These are phyloP conservation scores for Panaeolus papilionaceus DNA, from an alignment of 768 basidiomycete species.

Conservation along the genomic window DNA sequence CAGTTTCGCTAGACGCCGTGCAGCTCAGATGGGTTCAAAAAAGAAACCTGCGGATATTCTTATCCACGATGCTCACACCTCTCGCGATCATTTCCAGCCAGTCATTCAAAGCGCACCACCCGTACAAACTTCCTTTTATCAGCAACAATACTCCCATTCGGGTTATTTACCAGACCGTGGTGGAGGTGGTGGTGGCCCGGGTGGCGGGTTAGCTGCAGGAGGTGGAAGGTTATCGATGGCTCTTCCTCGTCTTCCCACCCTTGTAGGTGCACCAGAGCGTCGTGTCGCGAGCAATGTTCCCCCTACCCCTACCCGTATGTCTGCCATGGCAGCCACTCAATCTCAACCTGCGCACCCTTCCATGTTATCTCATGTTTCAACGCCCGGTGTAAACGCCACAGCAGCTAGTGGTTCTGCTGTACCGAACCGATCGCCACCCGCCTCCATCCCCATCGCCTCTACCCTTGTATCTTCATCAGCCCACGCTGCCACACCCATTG, in stretches of 20 bases:
- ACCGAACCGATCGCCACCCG: slow-evolving; percentile 44
- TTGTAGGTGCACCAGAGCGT: slow-evolving; percentile 51
- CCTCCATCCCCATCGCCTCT: slow-evolving; percentile 72
- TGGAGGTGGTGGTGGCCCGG: not conserved
- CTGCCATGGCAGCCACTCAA: slow-evolving; percentile 22
- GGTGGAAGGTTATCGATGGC: slow-evolving; percentile 55
- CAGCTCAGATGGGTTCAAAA: slow-evolving; percentile 66
- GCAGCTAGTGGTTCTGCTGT: slow-evolving; percentile 21
- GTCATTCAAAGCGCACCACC: slow-evolving; percentile 82
- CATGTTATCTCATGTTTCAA: slow-evolving; percentile 31
- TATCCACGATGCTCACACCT: slow-evolving; percentile 61
- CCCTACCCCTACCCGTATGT: slow-evolving; percentile 72
- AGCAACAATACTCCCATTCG: slow-evolving; percentile 15
- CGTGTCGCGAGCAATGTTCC: slow-evolving; percentile 68
- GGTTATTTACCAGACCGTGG: slow-evolving; percentile 3
- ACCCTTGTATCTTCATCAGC: slow-evolving; percentile 37
- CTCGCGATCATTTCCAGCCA: slow-evolving; percentile 61
- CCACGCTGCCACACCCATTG: slow-evolving; percentile 5
- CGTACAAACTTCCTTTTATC: slow-evolving; percentile 45
- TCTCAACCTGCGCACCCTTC: slow-evolving; percentile 28
- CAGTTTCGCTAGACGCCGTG: slow-evolving; percentile 79
- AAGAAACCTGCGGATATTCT: slow-evolving; percentile 83
- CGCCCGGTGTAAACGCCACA: slow-evolving; percentile 13
- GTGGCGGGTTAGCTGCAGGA: slow-evolving; percentile 38
- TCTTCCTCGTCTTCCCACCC: slow-evolving; percentile 67